These are phyloP conservation scores for Leccinellum rugosiceps DNA, from an alignment of 768 basidiomycete species.

Conservation along the genomic window DNA sequence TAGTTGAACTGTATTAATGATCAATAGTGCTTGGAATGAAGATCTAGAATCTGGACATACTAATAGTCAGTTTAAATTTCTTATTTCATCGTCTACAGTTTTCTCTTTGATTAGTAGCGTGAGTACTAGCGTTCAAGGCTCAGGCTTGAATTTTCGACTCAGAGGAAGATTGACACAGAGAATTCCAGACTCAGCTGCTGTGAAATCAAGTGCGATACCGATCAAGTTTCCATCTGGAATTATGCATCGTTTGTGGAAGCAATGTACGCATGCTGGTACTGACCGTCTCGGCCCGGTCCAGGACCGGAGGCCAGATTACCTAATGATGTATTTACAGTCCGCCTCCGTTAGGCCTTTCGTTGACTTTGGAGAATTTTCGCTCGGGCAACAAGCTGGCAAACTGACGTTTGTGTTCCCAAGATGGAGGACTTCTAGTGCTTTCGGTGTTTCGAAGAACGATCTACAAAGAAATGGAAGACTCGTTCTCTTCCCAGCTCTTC, in stretches of 20 bases:
- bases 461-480: constrained; percentile 22
- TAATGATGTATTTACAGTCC: neutral
- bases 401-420: constrained; percentile 15
- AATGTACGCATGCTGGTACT: neutral
- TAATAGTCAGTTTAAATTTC: neutral
- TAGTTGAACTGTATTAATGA: neutral
- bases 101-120: neutral
- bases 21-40: neutral
- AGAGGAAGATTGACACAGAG: neutral
- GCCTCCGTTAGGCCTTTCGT: neutral
- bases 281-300: no score
- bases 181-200: constrained; percentile 1
- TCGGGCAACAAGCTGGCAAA: constrained; percentile 2
- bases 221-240: constrained; percentile 10
- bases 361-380: constrained; percentile 4
- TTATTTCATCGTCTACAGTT: neutral
- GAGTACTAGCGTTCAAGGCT: no score
- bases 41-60: neutral
- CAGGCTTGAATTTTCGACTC: no score
- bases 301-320: constrained; percentile 5
- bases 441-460: constrained; percentile 16
- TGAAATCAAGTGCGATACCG: neutral
- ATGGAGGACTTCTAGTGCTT: constrained; percentile 16
- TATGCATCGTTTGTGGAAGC: constrained; percentile 12
- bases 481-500: constrained; percentile 5